These are phyloP conservation scores for Acer campestre DNA, from an alignment of 345 rosid species.

Conservation along the genomic window DNA sequence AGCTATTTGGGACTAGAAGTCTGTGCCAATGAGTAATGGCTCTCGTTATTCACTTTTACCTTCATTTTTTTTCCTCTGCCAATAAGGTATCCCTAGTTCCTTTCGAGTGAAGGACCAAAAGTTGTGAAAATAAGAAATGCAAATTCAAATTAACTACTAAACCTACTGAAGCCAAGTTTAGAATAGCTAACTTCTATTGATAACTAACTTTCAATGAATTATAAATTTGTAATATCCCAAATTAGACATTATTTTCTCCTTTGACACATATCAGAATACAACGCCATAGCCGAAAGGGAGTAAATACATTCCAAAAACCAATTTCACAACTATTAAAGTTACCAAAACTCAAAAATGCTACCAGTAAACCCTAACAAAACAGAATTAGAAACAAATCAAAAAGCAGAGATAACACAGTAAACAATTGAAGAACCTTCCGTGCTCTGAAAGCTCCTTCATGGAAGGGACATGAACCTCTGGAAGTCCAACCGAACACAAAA, in stretches of 20 bases:
- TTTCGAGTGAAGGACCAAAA: background rate
- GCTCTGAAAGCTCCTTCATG: conserved; percentile 67
- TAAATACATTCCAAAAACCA: background rate
- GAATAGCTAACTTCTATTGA: background rate
- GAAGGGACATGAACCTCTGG: conserved; percentile 76
- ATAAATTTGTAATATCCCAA: background rate
- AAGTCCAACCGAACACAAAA: conserved; percentile 63
- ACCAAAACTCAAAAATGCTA: background rate
- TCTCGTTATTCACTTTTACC: background rate
- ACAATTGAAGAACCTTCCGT: conserved; percentile 64
- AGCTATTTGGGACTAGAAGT: background rate
- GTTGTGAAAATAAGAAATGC: background rate
- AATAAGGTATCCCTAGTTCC: background rate
- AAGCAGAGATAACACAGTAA: background rate
- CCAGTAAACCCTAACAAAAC: background rate
- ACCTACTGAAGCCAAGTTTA: background rate
- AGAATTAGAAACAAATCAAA: conserved; percentile 1
- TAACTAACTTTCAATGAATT: background rate
- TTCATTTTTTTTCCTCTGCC: background rate
- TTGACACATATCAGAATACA: background rate
- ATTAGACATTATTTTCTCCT: background rate
- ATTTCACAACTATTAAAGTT: background rate
- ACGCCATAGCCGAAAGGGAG: background rate
- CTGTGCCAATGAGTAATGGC: background rate
- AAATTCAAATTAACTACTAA: background rate